Evolutionary conservation across 2,329 filamentous ascomycete species (phyloP).

Genomic region (Pezicula radicicola): DNA sequence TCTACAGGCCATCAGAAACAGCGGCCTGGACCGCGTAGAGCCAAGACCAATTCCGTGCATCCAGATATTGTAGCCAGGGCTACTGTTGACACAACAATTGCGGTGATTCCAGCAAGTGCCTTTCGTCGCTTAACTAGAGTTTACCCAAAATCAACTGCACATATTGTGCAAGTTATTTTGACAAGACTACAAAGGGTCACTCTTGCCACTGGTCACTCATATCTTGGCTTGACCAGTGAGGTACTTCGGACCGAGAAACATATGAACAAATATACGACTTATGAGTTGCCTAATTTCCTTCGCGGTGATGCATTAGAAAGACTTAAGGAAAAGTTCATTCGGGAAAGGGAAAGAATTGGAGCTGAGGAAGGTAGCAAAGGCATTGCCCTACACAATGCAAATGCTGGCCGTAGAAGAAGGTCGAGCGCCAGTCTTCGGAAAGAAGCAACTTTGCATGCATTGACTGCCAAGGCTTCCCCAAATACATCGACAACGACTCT

Average conservation of each 20-base stretch:
- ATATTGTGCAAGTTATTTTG: constrained; percentile 96
- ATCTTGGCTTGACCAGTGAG: constrained; percentile 87
- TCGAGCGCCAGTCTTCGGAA: constrained; percentile 75
- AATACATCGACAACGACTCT: constrained; percentile 21
- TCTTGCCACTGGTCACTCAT: constrained; percentile 89
- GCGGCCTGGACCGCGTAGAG: constrained; percentile 36
- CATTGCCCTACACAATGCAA: constrained; percentile 87
- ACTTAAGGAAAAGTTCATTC: constrained; percentile 88
- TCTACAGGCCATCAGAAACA: constrained; percentile 21
- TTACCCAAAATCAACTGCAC: constrained; percentile 93
- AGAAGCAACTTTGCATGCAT: constrained; percentile 71
- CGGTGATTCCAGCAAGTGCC: constrained; percentile 94
- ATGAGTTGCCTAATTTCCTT: constrained; percentile 87
- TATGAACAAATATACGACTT: constrained; percentile 90
- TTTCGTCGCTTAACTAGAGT: constrained; percentile 89
- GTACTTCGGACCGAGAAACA: constrained; percentile 89
- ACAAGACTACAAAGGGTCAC: constrained; percentile 94
- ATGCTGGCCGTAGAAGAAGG: constrained; percentile 61
- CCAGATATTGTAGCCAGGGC: constrained; percentile 97
- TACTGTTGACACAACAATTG: constrained; percentile 94
- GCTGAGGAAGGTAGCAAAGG: constrained; percentile 84
- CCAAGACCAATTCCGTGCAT: constrained; percentile 73
- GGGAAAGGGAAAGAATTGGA: constrained; percentile 78
- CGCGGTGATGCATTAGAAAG: constrained; percentile 79
- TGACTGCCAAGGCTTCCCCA: constrained; percentile 16